Evolutionary conservation across 2,329 filamentous ascomycete species (phyloP).

Genomic region (Polychaeton citri): DNA sequence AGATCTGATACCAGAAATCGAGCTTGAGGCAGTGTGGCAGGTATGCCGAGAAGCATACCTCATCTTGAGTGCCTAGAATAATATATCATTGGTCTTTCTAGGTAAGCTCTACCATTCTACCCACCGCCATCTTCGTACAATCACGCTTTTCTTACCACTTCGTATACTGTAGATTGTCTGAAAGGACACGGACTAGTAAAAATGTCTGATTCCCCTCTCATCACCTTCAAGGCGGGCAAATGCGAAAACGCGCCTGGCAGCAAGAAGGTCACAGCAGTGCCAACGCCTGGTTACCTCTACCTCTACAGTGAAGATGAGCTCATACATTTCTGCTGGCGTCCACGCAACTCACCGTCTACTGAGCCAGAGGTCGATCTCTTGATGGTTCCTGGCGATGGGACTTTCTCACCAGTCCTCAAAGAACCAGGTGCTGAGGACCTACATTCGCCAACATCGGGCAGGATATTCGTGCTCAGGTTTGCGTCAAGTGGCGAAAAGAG

Average conservation of each 20-base stretch:
- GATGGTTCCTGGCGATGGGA: constrained; percentile 83
- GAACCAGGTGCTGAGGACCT: constrained; percentile 40
- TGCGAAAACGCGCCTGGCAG: constrained; percentile 47
- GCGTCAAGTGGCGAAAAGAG: constrained; percentile 79
- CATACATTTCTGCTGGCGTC: constrained; percentile 94
- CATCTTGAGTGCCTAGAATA: too few relatives aligned
- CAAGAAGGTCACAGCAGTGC: constrained; percentile 58
- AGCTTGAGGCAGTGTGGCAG: too few relatives aligned
- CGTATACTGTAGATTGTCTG: too few relatives aligned
- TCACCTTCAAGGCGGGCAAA: constrained; percentile 91
- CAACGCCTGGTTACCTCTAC: constrained; percentile 75
- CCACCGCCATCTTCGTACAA: too few relatives aligned
- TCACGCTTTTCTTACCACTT: too few relatives aligned
- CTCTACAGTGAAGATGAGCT: constrained; percentile 90
- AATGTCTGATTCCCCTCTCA: constrained; percentile 77
- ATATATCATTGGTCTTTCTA: too few relatives aligned
- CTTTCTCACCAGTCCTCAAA: constrained; percentile 52
- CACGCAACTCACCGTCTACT: constrained; percentile 55
- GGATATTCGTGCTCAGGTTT: constrained; percentile 90
- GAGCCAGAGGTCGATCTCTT: constrained; percentile 76
- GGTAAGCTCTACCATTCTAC: too few relatives aligned
- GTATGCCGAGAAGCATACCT: too few relatives aligned
- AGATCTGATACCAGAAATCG: too few relatives aligned
- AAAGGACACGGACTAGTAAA: too few relatives aligned
- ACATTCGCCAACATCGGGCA: constrained; percentile 60